phyloP scores from a whole-genome alignment of 805 yeast genomes.

The Candida fluviatilis region DNA sequence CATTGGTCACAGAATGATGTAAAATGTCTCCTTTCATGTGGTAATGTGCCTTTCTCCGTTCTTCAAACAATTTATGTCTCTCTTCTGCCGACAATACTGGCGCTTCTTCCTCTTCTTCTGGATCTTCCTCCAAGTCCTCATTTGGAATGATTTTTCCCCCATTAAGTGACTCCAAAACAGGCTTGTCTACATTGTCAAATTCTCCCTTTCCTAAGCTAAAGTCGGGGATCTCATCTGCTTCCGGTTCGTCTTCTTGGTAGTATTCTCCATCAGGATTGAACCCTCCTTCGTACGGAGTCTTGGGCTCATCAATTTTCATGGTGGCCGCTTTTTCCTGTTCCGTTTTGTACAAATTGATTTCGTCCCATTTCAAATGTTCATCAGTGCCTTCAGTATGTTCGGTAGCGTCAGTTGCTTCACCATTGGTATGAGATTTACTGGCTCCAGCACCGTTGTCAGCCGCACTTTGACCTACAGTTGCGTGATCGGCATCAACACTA shows the following conservation, averaged over 20 bases:
- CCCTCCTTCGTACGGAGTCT: constrained; percentile 92
- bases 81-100: constrained; percentile 48
- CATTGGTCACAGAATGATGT: constrained; percentile 14
- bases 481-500: constrained; percentile 3
- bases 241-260: constrained; percentile 67
- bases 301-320: constrained; percentile 89
- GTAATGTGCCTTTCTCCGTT: constrained; percentile 76
- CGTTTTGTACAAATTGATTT: constrained; percentile 63
- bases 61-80: constrained; percentile 67
- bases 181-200: constrained; percentile 27
- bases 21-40: constrained; percentile 53
- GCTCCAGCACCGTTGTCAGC: too few species aligned
- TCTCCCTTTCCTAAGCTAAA: constrained; percentile 60
- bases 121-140: constrained; percentile 22
- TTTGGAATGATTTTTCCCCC: constrained; percentile 39
- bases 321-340: constrained; percentile 72
- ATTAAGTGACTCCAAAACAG: constrained; percentile 25
- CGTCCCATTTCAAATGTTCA: constrained; percentile 76
- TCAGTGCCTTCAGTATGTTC: constrained; percentile 4
- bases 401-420: constrained; percentile 9
- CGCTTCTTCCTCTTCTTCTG: constrained; percentile 36
- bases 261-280: constrained; percentile 79
- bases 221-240: constrained; percentile 42
- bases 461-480: not conserved
- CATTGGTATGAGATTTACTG: too few species aligned